A percentile compares a stretch with the other conserved stretches of the same genome.
Evolutionary conservation across 2,329 filamentous ascomycete species (phyloP).

Genomic region (Fusarium penzigii): DNA sequence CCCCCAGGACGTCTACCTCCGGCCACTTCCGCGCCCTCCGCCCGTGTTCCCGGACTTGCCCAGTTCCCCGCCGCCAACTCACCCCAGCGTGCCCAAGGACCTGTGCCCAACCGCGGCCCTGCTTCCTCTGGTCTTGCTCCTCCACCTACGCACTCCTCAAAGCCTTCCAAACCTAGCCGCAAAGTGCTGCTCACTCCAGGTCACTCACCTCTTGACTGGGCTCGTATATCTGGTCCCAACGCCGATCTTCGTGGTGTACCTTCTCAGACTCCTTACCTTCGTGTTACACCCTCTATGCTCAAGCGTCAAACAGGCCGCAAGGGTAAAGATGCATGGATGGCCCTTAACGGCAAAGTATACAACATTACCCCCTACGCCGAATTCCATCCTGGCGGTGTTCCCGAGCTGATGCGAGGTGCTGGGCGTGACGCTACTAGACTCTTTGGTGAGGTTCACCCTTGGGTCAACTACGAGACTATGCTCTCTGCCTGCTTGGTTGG

Average conservation of each 20-base stretch:
- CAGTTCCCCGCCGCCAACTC: constrained; percentile 55
- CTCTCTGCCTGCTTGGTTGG: constrained; percentile 63
- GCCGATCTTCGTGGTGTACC: constrained; percentile 68
- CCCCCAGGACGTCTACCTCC: constrained; percentile 20
- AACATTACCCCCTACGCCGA: constrained; percentile 88
- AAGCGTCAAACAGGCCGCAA: constrained; percentile 78
- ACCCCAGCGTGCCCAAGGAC: constrained; percentile 48
- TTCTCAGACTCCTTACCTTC: constrained; percentile 56
- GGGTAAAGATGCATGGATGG: constrained; percentile 87
- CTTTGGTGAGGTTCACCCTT: constrained; percentile 68
- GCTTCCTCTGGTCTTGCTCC: constrained; percentile 48
- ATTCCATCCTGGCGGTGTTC: constrained; percentile 86
- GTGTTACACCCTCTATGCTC: constrained; percentile 81
- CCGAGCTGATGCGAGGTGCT: constrained; percentile 67
- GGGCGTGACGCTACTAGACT: constrained; percentile 62
- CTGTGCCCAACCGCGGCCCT: constrained; percentile 43
- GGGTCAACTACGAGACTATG: constrained; percentile 75
- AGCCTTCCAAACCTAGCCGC: constrained; percentile 58
- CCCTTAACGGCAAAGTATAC: constrained; percentile 86
- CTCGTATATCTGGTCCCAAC: constrained; percentile 66
- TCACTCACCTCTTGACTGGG: constrained; percentile 96
- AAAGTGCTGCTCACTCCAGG: constrained; percentile 86
- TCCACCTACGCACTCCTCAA: constrained; percentile 54
- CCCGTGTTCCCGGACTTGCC: constrained; percentile 37
- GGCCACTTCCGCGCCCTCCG: constrained; percentile 10